These are phyloP conservation scores for Thymus mandschuricus DNA, from an alignment of 257 asterid species.

Conservation along the genomic window DNA sequence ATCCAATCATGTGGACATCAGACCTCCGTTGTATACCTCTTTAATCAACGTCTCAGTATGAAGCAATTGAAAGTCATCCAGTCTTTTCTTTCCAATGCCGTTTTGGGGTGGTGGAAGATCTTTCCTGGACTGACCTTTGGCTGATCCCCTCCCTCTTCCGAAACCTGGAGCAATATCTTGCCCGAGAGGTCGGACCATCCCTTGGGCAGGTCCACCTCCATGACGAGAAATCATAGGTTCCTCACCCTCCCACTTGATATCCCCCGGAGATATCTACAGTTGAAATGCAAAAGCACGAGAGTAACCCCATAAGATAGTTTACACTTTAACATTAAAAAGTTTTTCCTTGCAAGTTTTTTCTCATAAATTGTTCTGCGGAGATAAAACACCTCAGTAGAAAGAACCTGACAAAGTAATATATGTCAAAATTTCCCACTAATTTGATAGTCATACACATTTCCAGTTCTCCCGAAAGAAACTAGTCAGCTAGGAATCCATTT, in stretches of 20 bases:
- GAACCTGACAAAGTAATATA: neutral
- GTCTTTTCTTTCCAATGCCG: slow-evolving; percentile 59
- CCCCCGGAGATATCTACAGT: slow-evolving; percentile 59
- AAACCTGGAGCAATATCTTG: slow-evolving; percentile 49
- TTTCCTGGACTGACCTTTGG: slow-evolving; percentile 48
- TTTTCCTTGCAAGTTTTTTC: neutral
- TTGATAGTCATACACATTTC: too few species aligned
- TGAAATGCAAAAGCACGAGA: slow-evolving; percentile 9
- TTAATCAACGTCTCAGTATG: slow-evolving; percentile 67
- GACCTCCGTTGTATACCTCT: slow-evolving; percentile 48
- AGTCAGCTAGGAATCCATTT: too few species aligned
- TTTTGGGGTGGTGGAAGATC: slow-evolving; percentile 56
- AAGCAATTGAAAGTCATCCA: slow-evolving; percentile 59
- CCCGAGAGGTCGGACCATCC: slow-evolving; percentile 42
- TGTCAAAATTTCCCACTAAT: too few species aligned
- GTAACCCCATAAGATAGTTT: neutral
- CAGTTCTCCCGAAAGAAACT: too few species aligned
- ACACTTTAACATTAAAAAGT: neutral
- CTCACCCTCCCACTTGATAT: slow-evolving; percentile 64
- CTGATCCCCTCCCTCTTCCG: slow-evolving; percentile 63
- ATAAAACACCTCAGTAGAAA: slow-evolving; percentile 2
- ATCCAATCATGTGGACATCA: neutral
- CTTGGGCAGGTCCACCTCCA: slow-evolving; percentile 50
- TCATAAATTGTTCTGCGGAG: slow-evolving; percentile 15
- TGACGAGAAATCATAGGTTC: slow-evolving; percentile 53